These are phyloP conservation scores for Suillus alpinus DNA, from an alignment of 768 basidiomycete genomes.

Conservation along the genomic window DNA sequence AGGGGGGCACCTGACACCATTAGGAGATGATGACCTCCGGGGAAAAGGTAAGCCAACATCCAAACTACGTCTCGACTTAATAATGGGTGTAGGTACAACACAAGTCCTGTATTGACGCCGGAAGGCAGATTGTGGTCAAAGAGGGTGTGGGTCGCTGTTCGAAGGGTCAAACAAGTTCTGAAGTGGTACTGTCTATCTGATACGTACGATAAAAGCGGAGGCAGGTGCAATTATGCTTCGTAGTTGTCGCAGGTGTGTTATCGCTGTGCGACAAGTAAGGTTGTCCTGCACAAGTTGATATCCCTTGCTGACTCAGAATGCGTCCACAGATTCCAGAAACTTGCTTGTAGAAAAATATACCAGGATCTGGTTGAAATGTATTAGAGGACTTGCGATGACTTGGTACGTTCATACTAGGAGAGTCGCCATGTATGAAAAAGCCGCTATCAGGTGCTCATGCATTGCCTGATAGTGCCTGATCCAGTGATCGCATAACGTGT, in stretches of 20 bases:
- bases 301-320: neutral
- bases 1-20: too few relatives aligned
- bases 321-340: conserved; percentile 41
- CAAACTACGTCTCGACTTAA: neutral
- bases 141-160: conserved; percentile 40
- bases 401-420: too few relatives aligned
- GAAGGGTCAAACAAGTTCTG: conserved; percentile 19
- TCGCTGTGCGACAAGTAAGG: conserved; percentile 30
- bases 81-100: conserved; percentile 29
- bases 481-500: too few relatives aligned
- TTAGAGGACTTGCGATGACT: neutral
- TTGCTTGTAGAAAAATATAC: conserved; percentile 55
- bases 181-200: neutral
- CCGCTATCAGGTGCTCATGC: too few relatives aligned
- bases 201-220: conserved; percentile 51
- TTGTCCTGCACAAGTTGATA: too few relatives aligned
- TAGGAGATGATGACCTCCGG: conserved; percentile 46
- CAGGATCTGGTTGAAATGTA: conserved; percentile 27
- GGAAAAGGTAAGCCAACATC: conserved; percentile 20
- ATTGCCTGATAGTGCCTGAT: too few relatives aligned
- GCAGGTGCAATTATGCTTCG: conserved; percentile 51
- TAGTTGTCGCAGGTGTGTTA: conserved; percentile 46
- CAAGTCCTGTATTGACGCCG: conserved; percentile 39
- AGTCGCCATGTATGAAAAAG: too few relatives aligned
- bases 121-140: conserved; percentile 36